Base-by-base conservation (phyloP, 169 alveolate genomes). In the Babesia microti region DNA sequence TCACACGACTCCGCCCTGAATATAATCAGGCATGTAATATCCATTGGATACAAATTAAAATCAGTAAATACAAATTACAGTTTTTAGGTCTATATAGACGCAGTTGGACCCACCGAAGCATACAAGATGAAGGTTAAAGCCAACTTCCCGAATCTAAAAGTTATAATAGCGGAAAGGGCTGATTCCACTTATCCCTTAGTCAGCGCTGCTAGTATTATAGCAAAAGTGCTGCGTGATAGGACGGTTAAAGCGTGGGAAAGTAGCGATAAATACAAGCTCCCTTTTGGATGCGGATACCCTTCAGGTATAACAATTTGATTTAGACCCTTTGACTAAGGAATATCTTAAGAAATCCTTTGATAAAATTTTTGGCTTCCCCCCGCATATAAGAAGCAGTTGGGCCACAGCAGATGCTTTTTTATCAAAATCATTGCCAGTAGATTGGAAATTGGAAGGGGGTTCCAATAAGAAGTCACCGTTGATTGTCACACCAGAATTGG, bases 141-240 rank as follows among this genome's bases (percentile, higher is more conserved):
- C 41, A 26, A 61, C 35, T 87, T 90, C 39, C 88, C 91, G 15
- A 58, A 48, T 0, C 61, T 93, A 24, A 55, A 76, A 33, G 81
- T 93, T 49, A 75, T 51, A 37, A 97, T 91, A 28, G 57, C 71
- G 27, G 84, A 85, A 43, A 95, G 92, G 60, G 99, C 99, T 1
- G 99, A 95, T 68, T 74, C 95, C 28, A 79, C 83, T 33, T 91
- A 44, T 60, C 91, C 93, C 36, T 89, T 89, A 23, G 99, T 95
- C 26, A 83, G 97, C 52, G 99, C 98, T 9, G 98, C 99, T 0
- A 88, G 97, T 18, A 93, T 95, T 21, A 71, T 83, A 44, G 99
- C 99, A 17, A 94, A 94, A 72, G 98, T 94, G 22, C 84, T 93
- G 28, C 79, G 98, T 63, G 98, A 93, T 72, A 48, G 52, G 57